phyloP scores from a whole-genome alignment of 1,139 yeast species.

The Zygoascus sp. region DNA sequence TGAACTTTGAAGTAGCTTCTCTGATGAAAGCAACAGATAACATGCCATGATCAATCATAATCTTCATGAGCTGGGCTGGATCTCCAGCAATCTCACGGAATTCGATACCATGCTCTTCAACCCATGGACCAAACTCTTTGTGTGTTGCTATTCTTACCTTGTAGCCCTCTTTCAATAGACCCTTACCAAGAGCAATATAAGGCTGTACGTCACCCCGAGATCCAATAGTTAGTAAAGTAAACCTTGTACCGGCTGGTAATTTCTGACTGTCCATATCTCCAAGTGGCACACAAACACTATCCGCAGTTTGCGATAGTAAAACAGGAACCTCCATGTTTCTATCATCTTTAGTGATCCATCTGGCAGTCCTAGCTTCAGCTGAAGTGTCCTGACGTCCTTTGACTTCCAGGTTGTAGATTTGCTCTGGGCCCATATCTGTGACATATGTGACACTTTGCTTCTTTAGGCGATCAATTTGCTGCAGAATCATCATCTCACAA shows the following conservation, averaged over 20 bases:
- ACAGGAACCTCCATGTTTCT: constrained; percentile 9
- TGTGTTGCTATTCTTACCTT: constrained; percentile 82
- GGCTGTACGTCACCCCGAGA: constrained; percentile 97
- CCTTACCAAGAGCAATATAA: constrained; percentile 82
- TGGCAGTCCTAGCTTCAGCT: constrained; percentile 9
- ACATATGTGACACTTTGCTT: constrained; percentile 15
- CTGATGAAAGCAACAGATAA: constrained; percentile 77
- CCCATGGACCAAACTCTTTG: constrained; percentile 72
- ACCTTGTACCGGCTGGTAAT: constrained; percentile 32
- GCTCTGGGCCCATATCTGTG: neutral
- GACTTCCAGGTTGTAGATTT: neutral
- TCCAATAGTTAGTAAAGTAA: constrained; percentile 82
- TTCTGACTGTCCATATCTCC: constrained; percentile 3
- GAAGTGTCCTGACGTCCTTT: neutral
- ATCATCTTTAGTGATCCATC: constrained; percentile 5
- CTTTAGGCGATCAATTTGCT: constrained; percentile 45
- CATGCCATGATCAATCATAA: constrained; percentile 88
- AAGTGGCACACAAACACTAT: neutral
- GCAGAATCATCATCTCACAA: constrained; percentile 52
- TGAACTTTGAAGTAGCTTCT: constrained; percentile 75
- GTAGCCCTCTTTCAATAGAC: constrained; percentile 75
- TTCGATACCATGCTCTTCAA: constrained; percentile 57
- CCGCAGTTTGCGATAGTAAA: neutral
- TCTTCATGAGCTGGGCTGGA: constrained; percentile 85
- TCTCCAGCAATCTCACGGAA: constrained; percentile 84